Percentiles rank a stretch among this genome's conserved stretches.
These are phyloP conservation scores for Pythium dissimile DNA, from an alignment of 352 stramenopile genomes.

Conservation along the genomic window DNA sequence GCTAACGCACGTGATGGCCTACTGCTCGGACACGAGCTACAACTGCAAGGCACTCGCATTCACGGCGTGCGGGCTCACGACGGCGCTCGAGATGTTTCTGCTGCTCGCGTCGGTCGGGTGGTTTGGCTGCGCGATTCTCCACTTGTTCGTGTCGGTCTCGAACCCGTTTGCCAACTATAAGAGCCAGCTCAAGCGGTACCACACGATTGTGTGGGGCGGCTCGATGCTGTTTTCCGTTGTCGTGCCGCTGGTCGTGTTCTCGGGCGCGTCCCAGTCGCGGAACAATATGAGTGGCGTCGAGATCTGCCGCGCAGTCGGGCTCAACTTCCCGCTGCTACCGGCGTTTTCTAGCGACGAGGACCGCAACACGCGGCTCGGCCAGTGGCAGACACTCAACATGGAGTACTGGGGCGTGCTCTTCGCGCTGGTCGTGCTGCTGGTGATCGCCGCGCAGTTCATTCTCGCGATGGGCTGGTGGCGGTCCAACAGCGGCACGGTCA, in stretches of 20 bases:
- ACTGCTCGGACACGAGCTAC: constrained; percentile 32
- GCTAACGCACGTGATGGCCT: constrained; percentile 39
- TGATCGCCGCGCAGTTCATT: constrained; percentile 52
- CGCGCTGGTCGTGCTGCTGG: constrained; percentile 50
- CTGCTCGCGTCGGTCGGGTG: constrained; percentile 56
- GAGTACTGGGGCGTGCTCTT: constrained; percentile 59
- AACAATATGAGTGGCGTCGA: constrained; percentile 44
- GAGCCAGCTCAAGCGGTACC: constrained; percentile 49
- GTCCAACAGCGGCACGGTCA: constrained; percentile 73
- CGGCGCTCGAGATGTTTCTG: constrained; percentile 55
- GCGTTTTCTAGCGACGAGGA: constrained; percentile 21
- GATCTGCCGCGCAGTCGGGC: constrained; percentile 44
- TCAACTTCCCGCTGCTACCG: constrained; percentile 49
- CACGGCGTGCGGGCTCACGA: constrained; percentile 31
- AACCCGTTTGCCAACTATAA: constrained; percentile 79
- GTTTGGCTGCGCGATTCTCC: constrained; percentile 66
- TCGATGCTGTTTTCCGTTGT: constrained; percentile 41
- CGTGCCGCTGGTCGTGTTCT: constrained; percentile 45
- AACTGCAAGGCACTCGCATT: constrained; percentile 39
- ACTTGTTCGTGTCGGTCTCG: constrained; percentile 70
- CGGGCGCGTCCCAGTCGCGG: constrained; percentile 24
- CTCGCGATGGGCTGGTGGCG: constrained; percentile 72
- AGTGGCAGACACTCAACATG: constrained; percentile 63
- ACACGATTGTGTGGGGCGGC: constrained; percentile 45
- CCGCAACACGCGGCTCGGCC: constrained; percentile 24